Evolutionary conservation across 495 filamentous ascomycete genomes (phyloP).

Genomic region (Penicillium pulvis): DNA sequence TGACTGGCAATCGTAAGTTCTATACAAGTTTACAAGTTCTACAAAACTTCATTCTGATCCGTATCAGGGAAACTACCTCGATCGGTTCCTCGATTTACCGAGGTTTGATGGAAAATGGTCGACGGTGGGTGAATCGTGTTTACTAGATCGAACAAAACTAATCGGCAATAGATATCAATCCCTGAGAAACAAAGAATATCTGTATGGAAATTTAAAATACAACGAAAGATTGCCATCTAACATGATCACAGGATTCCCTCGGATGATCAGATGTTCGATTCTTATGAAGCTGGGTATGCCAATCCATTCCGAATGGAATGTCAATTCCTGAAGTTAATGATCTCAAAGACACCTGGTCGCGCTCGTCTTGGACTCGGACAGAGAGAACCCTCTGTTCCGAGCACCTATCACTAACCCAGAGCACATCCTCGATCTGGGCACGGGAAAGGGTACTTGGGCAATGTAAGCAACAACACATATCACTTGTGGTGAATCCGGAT

Average conservation of each 20-base stretch:
- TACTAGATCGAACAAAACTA: not conserved
- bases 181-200: constrained; percentile 7
- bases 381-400: constrained; percentile 15
- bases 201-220: not conserved
- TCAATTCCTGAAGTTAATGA: not conserved
- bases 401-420: constrained; percentile 6
- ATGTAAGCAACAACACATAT: constrained; percentile 1
- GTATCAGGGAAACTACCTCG: constrained; percentile 20
- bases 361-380: constrained; percentile 6
- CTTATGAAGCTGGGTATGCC: constrained; percentile 17
- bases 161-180: not conserved
- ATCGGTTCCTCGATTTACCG: constrained; percentile 23
- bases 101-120: constrained; percentile 25
- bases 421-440: constrained; percentile 17
- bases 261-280: constrained; percentile 30
- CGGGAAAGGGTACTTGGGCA: constrained; percentile 17
- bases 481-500: not conserved
- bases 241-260: constrained; percentile 14
- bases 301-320: not conserved
- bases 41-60: not conserved
- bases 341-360: constrained; percentile 9
- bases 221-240: not conserved
- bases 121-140: constrained; percentile 7
- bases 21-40: not conserved
- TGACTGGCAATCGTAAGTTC: constrained; percentile 1